A percentile compares a stretch with the other conserved stretches of the same genome.
These are phyloP conservation scores for Aspergillus sp. DNA, from an alignment of 2,329 filamentous ascomycete species.

Conservation along the genomic window DNA sequence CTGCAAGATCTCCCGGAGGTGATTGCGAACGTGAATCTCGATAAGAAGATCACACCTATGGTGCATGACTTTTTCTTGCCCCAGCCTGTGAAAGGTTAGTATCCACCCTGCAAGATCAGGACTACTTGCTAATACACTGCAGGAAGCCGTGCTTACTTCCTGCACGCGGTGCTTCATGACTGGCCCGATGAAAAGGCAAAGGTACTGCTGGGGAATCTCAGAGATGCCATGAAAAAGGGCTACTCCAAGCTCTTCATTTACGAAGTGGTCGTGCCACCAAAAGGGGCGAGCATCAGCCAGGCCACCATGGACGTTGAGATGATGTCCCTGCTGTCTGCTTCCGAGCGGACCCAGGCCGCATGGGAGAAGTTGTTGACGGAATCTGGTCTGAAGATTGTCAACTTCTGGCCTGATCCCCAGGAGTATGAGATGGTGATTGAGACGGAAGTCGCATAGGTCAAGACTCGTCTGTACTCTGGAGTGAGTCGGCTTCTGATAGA, in stretches of 20 bases:
- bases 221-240: conserved; percentile 35
- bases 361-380: conserved; percentile 26
- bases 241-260: conserved; percentile 40
- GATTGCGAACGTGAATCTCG: conserved; percentile 23
- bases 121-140: background rate
- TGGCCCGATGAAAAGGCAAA: conserved; percentile 37
- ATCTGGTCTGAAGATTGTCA: conserved; percentile 25
- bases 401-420: conserved; percentile 29
- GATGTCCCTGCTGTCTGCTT: conserved; percentile 48
- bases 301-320: conserved; percentile 36
- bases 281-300: conserved; percentile 27
- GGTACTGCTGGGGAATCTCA: conserved; percentile 29
- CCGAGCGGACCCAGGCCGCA: conserved; percentile 27
- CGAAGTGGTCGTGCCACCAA: conserved; percentile 38
- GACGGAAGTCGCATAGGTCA: conserved; percentile 13
- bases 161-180: conserved; percentile 44
- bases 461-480: too few relatives aligned
- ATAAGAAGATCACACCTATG: conserved; percentile 23
- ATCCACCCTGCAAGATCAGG: background rate
- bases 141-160: conserved; percentile 41
- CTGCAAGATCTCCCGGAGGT: conserved; percentile 41
- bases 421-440: conserved; percentile 30
- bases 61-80: conserved; percentile 26
- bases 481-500: too few relatives aligned
- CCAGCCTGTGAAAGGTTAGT: conserved; percentile 26